A percentile compares a stretch with the other conserved stretches of the same genome.
Conservation (phyloP, 2,329 filamentous ascomycete species). For the Neospermospora avenae region DNA sequence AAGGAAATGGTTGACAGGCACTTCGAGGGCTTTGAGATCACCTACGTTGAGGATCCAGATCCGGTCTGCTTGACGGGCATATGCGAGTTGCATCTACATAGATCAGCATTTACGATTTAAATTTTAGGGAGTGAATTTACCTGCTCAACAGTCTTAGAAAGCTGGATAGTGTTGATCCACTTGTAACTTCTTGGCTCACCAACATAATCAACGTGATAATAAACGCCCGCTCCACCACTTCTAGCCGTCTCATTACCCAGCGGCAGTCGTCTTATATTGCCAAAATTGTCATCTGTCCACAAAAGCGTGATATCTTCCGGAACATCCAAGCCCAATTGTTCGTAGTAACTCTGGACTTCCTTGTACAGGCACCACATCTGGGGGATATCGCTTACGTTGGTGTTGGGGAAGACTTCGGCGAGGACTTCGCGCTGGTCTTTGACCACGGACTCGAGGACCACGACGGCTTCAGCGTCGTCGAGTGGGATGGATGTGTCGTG, state of each 20-base stretch:
- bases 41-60: slow-evolving; percentile 65
- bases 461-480: slow-evolving; percentile 53
- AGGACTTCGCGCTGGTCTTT: slow-evolving; percentile 57
- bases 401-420: slow-evolving; percentile 49
- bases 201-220: slow-evolving; percentile 58
- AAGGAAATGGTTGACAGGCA: slow-evolving; percentile 65
- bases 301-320: slow-evolving; percentile 66
- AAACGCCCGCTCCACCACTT: slow-evolving; percentile 59
- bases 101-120: background rate
- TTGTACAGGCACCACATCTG: slow-evolving; percentile 75
- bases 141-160: slow-evolving; percentile 60
- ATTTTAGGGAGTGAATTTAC: slow-evolving; percentile 33
- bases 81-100: slow-evolving; percentile 57
- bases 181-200: slow-evolving; percentile 48
- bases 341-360: slow-evolving; percentile 68
- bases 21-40: slow-evolving; percentile 59
- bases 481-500: slow-evolving; percentile 60
- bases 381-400: slow-evolving; percentile 47
- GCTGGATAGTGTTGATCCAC: slow-evolving; percentile 64
- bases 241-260: slow-evolving; percentile 56
- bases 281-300: slow-evolving; percentile 69
- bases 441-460: slow-evolving; percentile 58
- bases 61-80: slow-evolving; percentile 48
- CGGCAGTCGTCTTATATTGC: slow-evolving; percentile 61
- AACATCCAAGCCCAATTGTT: slow-evolving; percentile 54